Evolutionary conservation across 2,329 filamentous ascomycete genomes (phyloP).

Genomic region (Aureobasidium sp.): DNA sequence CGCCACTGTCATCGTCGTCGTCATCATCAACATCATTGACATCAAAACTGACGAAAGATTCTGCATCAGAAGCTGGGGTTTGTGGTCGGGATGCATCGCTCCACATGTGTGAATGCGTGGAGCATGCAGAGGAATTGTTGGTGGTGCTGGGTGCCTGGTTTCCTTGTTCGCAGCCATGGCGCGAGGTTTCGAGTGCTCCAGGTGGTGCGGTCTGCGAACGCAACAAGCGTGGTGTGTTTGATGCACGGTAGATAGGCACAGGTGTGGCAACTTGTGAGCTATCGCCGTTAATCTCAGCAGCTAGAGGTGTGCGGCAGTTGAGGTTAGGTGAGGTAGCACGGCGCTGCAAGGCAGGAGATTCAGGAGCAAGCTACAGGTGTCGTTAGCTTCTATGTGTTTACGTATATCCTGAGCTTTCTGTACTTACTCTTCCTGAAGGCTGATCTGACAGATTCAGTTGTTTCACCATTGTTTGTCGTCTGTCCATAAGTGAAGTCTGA

Average conservation of each 20-base stretch:
- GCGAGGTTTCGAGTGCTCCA: conserved; percentile 17
- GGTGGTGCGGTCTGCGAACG: conserved; percentile 26
- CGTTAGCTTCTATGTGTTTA: neutral
- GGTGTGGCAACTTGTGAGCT: conserved; percentile 5
- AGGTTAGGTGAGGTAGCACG: conserved; percentile 13
- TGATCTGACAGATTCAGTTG: conserved; percentile 17
- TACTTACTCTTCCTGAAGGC: conserved; percentile 3
- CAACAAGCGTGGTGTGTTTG: conserved; percentile 20
- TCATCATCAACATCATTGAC: conserved; percentile 13
- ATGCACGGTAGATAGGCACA: conserved; percentile 17
- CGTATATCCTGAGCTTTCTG: neutral
- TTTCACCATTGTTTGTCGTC: conserved; percentile 25
- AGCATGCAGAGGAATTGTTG: conserved; percentile 16
- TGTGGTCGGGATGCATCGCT: conserved; percentile 25
- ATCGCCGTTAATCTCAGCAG: conserved; percentile 3
- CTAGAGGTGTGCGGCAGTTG: neutral
- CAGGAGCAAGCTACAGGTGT: conserved; percentile 7
- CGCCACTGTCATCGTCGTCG: neutral
- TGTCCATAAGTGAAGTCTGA: conserved; percentile 26
- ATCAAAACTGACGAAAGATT: conserved; percentile 17
- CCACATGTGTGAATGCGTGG: conserved; percentile 21
- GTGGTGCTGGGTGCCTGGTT: neutral
- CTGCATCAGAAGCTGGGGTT: conserved; percentile 21
- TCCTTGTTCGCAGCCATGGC: conserved; percentile 18
- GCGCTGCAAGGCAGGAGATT: conserved; percentile 2